Evolutionary conservation across 345 rosid species (phyloP).

Genomic region (Eucalyptus polybractea): DNA sequence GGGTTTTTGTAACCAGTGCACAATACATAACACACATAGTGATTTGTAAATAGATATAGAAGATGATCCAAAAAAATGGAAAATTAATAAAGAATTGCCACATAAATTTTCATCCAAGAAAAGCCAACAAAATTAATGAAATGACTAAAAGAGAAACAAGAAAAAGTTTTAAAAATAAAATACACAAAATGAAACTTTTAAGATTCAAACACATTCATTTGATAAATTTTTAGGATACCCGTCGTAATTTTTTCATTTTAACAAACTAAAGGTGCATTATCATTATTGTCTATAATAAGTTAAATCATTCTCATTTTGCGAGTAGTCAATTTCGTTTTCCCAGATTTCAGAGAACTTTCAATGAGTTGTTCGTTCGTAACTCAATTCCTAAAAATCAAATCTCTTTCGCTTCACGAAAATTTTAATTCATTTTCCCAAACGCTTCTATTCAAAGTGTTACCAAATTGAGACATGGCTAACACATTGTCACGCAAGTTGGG

Average conservation of each 20-base stretch:
- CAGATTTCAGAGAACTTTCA: not conserved
- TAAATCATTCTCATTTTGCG: not conserved
- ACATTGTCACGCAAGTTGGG: not conserved
- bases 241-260: not conserved
- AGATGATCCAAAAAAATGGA: too few species aligned
- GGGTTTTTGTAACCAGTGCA: too few species aligned
- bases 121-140: not conserved
- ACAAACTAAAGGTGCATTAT: not conserved
- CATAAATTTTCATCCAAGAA: not conserved
- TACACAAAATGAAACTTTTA: not conserved
- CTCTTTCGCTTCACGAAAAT: not conserved
- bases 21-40: too few species aligned
- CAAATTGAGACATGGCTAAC: not conserved
- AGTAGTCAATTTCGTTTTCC: not conserved
- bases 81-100: not conserved
- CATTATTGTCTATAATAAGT: not conserved
- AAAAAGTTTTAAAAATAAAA: fast-evolving
- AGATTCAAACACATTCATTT: not conserved
- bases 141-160: not conserved
- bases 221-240: not conserved
- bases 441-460: not conserved
- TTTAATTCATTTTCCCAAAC: not conserved
- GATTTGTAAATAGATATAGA: too few species aligned
- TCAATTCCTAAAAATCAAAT: not conserved
- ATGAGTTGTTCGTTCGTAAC: not conserved